Evolutionary conservation across 495 filamentous ascomycete genomes (phyloP), one percentile per base, ranked within the genome.

Genomic region (Aspergillus saccharolyticus): DNA sequence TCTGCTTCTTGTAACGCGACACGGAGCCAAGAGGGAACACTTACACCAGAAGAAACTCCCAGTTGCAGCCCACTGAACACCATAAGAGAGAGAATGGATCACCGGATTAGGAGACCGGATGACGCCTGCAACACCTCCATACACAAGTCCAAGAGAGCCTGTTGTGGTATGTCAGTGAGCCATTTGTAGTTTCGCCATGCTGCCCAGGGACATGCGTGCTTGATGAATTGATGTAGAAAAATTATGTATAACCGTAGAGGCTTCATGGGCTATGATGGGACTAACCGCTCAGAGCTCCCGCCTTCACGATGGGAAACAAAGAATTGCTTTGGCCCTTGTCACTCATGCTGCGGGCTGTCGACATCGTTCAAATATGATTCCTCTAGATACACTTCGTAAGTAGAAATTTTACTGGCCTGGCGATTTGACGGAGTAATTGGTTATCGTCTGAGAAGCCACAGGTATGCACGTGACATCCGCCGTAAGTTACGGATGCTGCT

Each of bases 31-130:
- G 47, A 46, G 42, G 42, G 44, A 39, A 49, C 42, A 72, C 73
- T 63, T 72, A 95, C 89, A 88, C 78, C 82, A 89, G 69, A 86
- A 98, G 17, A 84, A 85, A 45, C 79, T 82, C 25, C 90, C 90
- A 45, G 95, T 80, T 42, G 78, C 73, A 72, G 87, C 89, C 81
- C 88, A 96, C 72, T 96, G 91, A 43, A 88, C 74, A 39, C 89
- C 87, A 25, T 85, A 83, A 53, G 84, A 81, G 39, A 85, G 46
- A 5, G 90, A 84, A 73, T 91, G 94, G 5, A 96, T 70, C 9
- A 80, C 70, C 12, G 84, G 78, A 42, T 87, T 84, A 17, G 74
- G 80, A 21, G 85, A 87, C 63, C 84, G 78, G 28, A 91, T 62
- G 25, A 90, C 85, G 22, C 88, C 90, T 30, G 75, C 70, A 44